Evolutionary conservation across 2,329 filamentous ascomycete species (phyloP).

Genomic region (Aureobasidium uvarum): DNA sequence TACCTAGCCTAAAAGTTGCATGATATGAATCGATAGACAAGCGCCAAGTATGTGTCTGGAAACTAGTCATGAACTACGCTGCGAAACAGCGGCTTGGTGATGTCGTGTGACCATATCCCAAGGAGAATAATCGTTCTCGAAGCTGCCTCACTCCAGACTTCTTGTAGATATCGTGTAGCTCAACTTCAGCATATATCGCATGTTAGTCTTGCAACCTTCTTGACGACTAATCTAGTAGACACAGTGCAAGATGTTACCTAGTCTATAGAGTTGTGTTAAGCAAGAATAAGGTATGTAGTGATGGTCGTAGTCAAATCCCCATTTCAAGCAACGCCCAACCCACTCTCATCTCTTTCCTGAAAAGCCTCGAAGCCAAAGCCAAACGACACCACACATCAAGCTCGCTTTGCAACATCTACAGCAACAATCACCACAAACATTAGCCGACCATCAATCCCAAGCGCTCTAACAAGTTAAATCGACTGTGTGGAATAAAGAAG

Average conservation of each 20-base stretch:
- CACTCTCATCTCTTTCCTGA: slow-evolving; percentile 19
- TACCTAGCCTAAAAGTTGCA: slow-evolving; percentile 19
- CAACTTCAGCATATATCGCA: neutral
- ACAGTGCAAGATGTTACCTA: too few relatives aligned
- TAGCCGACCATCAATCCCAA: neutral
- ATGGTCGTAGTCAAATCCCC: neutral
- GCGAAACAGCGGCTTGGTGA: neutral
- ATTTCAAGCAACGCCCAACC: slow-evolving; percentile 17
- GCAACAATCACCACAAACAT: neutral
- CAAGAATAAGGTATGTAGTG: neutral
- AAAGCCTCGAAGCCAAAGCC: slow-evolving; percentile 17
- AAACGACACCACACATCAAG: slow-evolving; percentile 18
- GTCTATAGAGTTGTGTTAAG: neutral
- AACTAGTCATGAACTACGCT: neutral
- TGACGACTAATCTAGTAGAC: too few relatives aligned
- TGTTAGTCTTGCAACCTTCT: neutral
- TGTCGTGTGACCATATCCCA: neutral
- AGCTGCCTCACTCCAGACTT: neutral
- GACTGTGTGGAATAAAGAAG: neutral
- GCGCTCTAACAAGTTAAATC: neutral
- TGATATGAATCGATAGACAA: neutral
- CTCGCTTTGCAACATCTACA: neutral
- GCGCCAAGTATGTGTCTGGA: neutral
- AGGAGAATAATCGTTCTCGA: neutral
- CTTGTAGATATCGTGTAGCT: neutral